Percentiles rank a stretch among this genome's conserved stretches.
Evolutionary conservation across 495 filamentous ascomycete species (phyloP).

Genomic region (Aspergillus hancockii): DNA sequence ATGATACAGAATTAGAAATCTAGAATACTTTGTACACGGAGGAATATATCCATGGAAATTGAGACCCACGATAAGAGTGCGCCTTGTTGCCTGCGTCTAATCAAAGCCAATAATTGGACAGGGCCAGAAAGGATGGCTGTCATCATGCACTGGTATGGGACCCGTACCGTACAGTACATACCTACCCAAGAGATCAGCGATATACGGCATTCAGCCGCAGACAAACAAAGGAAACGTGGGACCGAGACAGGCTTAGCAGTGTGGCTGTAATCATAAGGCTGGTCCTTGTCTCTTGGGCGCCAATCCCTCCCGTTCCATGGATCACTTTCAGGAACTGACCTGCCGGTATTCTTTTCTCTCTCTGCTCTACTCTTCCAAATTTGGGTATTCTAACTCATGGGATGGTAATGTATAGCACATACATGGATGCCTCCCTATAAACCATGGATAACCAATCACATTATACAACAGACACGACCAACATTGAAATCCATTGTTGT

Average conservation of each 20-base stretch:
- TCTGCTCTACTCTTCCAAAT: background rate
- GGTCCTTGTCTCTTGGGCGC: background rate
- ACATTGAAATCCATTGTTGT: too few species aligned
- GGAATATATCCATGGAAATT: background rate
- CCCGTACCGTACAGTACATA: slow-evolving; percentile 5
- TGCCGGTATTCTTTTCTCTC: background rate
- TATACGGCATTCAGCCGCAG: slow-evolving; percentile 24
- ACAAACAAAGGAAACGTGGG: slow-evolving; percentile 16
- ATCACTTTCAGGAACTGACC: slow-evolving; percentile 9
- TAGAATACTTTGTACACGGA: background rate
- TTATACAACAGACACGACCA: too few species aligned
- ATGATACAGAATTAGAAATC: background rate
- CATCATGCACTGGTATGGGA: background rate
- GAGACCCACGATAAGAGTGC: slow-evolving; percentile 3
- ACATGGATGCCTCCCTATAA: too few species aligned
- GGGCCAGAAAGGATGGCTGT: background rate
- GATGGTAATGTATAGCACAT: too few species aligned
- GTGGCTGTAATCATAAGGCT: slow-evolving; percentile 16
- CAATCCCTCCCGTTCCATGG: slow-evolving; percentile 16
- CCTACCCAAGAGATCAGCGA: slow-evolving; percentile 6
- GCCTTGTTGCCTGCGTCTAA: slow-evolving; percentile 16
- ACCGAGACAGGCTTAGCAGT: slow-evolving; percentile 18
- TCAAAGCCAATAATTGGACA: background rate
- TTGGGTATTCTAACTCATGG: too few species aligned
- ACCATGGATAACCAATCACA: too few species aligned